Base-by-base conservation (phyloP, 2,329 filamentous ascomycete species). In the Hypomyces perniciosus region DNA sequence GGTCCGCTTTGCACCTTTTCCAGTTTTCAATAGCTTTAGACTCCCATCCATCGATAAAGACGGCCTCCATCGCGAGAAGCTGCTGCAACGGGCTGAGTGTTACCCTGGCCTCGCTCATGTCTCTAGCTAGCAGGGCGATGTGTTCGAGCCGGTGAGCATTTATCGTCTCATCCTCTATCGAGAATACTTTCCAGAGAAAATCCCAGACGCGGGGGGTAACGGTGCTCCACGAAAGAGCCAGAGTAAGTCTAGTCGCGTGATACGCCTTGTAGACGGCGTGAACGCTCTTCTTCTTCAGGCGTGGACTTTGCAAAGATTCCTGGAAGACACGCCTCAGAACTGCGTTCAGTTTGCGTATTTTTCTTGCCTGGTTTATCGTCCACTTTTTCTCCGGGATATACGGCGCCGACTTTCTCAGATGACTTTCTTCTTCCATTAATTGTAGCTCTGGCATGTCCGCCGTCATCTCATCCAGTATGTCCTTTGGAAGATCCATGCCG, bases 31-130 rank as follows among this genome's bases (percentile, higher is more conserved):
- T 66, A 0, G 85, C 85, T 56, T 79, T 75, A 5, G 72, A 69
- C 51, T 78, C 73, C 64, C 79, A 80, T 2, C 83, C 85, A 38
- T 78, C 76, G 5, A 83, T 71, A 56, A 86, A 84, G 38, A 86
- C 72, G 51, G 85, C 81, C 61, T 89, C 83, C 31, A 90, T 81
- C 31, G 83, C 83, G 29, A 85, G 69, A 13, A 90, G 68, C 56
- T 82, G 80, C 59, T 88, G 84, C 2, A 72, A 64, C 4, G 76
- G 73, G 9, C 68, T 73, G 47, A 90, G 68, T 1, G 71, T 57
- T 44, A 80, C 72, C 6, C 79, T 81, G 13, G 79, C 77, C 5
- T 77, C 74, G 50, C 75, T 72, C 74, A 89, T 85, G 61, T 90
- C 86, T 59, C 82, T 76, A 5, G 80, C 75, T 3, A 92, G 72